Evolutionary conservation across 768 basidiomycete genomes (phyloP).

Genomic region (Tylopilus vinaceipallidus): DNA sequence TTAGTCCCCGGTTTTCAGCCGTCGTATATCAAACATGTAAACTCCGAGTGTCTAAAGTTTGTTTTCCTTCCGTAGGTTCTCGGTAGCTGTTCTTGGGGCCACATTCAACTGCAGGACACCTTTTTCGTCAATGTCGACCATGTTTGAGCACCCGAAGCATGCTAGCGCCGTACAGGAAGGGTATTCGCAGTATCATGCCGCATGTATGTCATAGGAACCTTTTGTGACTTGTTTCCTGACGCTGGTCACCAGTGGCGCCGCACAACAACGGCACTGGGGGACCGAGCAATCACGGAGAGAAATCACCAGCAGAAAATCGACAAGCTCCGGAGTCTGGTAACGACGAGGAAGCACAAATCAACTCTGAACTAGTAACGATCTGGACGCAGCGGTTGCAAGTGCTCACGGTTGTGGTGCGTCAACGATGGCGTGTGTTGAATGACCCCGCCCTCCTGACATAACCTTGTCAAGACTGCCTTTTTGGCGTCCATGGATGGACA

Average conservation of each 20-base stretch:
- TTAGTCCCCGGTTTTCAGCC: conserved; percentile 8
- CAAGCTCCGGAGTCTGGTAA: not conserved
- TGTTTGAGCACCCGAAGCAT: conserved; percentile 2
- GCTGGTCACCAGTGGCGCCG: not conserved
- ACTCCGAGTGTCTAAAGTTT: not conserved
- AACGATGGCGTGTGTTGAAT: not conserved
- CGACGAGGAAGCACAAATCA: conserved; percentile 9
- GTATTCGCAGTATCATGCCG: conserved; percentile 3
- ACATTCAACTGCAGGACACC: not conserved
- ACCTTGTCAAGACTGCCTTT: conserved; percentile 28
- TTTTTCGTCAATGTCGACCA: not conserved
- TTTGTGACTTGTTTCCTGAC: not conserved
- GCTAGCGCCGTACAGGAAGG: not conserved
- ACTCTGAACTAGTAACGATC: conserved; percentile 19
- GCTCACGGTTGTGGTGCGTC: conserved; percentile 29
- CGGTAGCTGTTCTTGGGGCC: conserved; percentile 1
- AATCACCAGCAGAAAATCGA: not conserved
- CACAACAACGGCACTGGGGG: conserved; percentile 8
- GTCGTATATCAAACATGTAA: not conserved
- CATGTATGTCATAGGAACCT: conserved; percentile 15
- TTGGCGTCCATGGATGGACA: conserved; percentile 27
- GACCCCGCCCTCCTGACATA: not conserved
- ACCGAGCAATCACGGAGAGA: conserved; percentile 1
- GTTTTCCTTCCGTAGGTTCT: not conserved
- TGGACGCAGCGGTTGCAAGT: conserved; percentile 30